Base-by-base conservation (phyloP, 257 asterid species). In the Solanum lignicaule region DNA sequence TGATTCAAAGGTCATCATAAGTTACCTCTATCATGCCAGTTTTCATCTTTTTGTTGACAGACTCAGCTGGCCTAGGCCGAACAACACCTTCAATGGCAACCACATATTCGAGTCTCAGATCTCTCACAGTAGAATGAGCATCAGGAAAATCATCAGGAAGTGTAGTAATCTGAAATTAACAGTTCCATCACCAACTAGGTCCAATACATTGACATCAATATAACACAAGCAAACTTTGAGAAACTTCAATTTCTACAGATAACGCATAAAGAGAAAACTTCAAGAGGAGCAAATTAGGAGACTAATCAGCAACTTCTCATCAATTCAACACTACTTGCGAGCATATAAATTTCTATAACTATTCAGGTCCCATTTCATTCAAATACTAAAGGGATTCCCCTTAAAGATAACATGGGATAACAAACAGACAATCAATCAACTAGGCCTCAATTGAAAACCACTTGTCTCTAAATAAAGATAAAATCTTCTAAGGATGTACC, bases 111-210 rank as follows among this genome's bases (percentile, higher is more conserved):
- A 97, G 93, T 90, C 99, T 94, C 95, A 95, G 93, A 68, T 91
- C 96, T 90, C 90, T 96, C 91, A 96, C 95, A 79, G 89, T 88
- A 9, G 93, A 92, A 94, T 97, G 98, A 86, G 99, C 98, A 90
- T 95, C 96, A 4, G 99, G 98, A 88, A 97, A 97, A 72, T 96
- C 95, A 87, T 93, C 96, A 8, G 99, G 99, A 86, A 97, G 96
- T 36, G 99, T 97, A 5, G 98, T 92, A 83, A 97, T 94, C 99
- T 97, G 90, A 78, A 83, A 83, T 43, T 16, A 85, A 75, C 21
- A 16, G 68, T 48, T 81, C 1, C 85, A 81, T 48, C 43, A 15
- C 83, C 84, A 66, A 87, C 55, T 82, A 87, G 8, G 55, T n/a
- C 65, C 71, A 60, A 46, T 12, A 25, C 74, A 21, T 39, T 74